phyloP scores from a whole-genome alignment of 495 filamentous ascomycete genomes.

The Lasiosphaeris hirsuta region DNA sequence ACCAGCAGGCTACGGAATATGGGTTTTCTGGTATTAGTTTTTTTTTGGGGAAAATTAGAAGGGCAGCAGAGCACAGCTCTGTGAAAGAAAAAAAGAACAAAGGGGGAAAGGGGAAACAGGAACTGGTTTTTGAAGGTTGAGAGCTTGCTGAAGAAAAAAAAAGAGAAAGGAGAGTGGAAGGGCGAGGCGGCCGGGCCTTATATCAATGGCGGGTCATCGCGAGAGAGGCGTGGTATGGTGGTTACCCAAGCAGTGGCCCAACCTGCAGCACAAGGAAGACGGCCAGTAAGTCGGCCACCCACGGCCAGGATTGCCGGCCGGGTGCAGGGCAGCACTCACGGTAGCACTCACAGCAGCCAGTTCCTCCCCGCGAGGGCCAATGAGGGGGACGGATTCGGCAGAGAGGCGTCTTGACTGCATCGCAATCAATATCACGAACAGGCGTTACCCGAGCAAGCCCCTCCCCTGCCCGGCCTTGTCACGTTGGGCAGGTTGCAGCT shows the following conservation, averaged over 20 bases:
- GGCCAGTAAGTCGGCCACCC: conserved; percentile 1
- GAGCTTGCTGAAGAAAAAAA: conserved; percentile 73
- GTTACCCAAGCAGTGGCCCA: conserved; percentile 19
- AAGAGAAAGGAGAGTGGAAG: conserved; percentile 39
- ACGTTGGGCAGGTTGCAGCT: conserved; percentile 17
- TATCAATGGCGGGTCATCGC: conserved; percentile 28
- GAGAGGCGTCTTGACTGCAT: not conserved
- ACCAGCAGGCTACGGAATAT: conserved; percentile 46
- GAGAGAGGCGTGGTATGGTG: conserved; percentile 25
- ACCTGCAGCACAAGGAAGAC: not conserved
- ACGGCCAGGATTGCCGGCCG: conserved; percentile 9
- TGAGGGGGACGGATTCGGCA: conserved; percentile 18
- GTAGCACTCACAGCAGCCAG: conserved; percentile 13
- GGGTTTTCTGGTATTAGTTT: conserved; percentile 36
- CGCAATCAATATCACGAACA: conserved; percentile 27
- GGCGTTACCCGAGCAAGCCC: conserved; percentile 14
- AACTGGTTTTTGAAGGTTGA: conserved; percentile 64
- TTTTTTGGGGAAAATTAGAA: conserved; percentile 21
- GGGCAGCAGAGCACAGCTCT: conserved; percentile 52
- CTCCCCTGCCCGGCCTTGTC: conserved; percentile 15
- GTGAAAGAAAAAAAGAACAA: conserved; percentile 46
- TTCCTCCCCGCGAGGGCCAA: conserved; percentile 23
- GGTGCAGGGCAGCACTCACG: not conserved
- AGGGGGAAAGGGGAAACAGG: conserved; percentile 48
- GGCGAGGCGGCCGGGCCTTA: conserved; percentile 44